Conservation (phyloP, 2,329 filamentous ascomycete genomes). For the Colletotrichum eleusines region DNA sequence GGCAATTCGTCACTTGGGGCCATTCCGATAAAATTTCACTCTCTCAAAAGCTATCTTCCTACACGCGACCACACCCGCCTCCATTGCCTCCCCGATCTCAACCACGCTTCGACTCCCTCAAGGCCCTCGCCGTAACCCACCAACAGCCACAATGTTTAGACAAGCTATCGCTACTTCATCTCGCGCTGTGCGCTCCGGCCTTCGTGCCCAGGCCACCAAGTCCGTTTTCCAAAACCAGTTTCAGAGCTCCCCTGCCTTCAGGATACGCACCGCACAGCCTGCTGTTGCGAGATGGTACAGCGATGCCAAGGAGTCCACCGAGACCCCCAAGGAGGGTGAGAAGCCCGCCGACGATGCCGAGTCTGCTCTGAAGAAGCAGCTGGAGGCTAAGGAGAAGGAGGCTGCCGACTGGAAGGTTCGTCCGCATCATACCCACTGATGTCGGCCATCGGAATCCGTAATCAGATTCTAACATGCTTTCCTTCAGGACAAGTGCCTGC, state of each 20-base stretch:
- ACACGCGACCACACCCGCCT: constrained; percentile 37
- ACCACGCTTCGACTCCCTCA: constrained; percentile 9
- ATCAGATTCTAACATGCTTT: constrained; percentile 21
- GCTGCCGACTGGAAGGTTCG: constrained; percentile 85
- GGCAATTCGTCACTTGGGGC: constrained; percentile 40
- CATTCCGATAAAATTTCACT: constrained; percentile 43
- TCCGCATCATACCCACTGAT: constrained; percentile 35
- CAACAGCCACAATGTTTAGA: constrained; percentile 57
- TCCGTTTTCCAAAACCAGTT: constrained; percentile 54
- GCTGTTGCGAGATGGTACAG: constrained; percentile 61
- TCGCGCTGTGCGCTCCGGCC: constrained; percentile 57
- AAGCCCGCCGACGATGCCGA: constrained; percentile 50
- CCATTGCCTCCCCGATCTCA: constrained; percentile 18
- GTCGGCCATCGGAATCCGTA: constrained; percentile 22
- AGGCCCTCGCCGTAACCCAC: constrained; percentile 1
- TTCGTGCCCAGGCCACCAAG: constrained; percentile 52
- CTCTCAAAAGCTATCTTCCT: constrained; percentile 27
- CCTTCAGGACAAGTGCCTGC: constrained; percentile 89
- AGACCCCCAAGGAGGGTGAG: constrained; percentile 47
- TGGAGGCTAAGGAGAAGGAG: constrained; percentile 66
- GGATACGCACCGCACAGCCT: constrained; percentile 54
- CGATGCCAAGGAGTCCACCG: constrained; percentile 55
- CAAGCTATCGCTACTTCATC: constrained; percentile 59
- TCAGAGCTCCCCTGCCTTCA: constrained; percentile 52
- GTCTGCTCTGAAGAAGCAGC: constrained; percentile 62